A percentile compares a stretch with the other conserved stretches of the same genome.
Evolutionary conservation across 352 stramenopile species (phyloP).

Genomic region (Phytophthora meadii): DNA sequence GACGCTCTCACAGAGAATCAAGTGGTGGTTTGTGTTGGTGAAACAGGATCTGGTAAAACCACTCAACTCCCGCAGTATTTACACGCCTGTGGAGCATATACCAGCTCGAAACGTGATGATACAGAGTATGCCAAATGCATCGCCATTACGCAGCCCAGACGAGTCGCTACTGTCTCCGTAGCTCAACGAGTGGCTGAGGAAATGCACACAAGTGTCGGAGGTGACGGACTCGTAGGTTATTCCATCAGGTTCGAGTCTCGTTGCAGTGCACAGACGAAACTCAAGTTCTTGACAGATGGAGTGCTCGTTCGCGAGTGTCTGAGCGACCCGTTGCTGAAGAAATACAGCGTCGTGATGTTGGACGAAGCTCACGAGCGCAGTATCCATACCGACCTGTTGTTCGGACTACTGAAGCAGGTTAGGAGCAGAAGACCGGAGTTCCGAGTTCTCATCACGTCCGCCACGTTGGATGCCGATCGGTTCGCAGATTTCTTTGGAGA

Average conservation of each 20-base stretch:
- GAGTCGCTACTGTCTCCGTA: constrained; percentile 98
- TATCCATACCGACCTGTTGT: constrained; percentile 98
- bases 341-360: constrained; percentile 93
- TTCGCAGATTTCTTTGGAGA: constrained; percentile 90
- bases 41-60: constrained; percentile 98
- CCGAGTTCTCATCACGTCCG: constrained; percentile 94
- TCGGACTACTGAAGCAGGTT: constrained; percentile 93
- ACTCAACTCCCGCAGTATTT: constrained; percentile 89
- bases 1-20: constrained; percentile 49
- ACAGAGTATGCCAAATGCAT: constrained; percentile 38
- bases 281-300: constrained; percentile 90
- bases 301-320: constrained; percentile 86
- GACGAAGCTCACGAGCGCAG: constrained; percentile 98
- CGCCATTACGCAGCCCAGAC: constrained; percentile 93
- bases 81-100: constrained; percentile 49
- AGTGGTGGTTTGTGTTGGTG: constrained; percentile 87
- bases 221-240: constrained; percentile 89
- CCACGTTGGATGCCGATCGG: constrained; percentile 88
- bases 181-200: constrained; percentile 97
- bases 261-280: constrained; percentile 52
- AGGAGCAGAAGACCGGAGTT: constrained; percentile 76
- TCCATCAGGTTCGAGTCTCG: constrained; percentile 98
- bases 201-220: constrained; percentile 78
- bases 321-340: constrained; percentile 67
- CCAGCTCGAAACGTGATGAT: constrained; percentile 22